These are phyloP conservation scores for Fusarium sp. DNA, from an alignment of 2,329 filamentous ascomycete genomes.

Conservation along the genomic window DNA sequence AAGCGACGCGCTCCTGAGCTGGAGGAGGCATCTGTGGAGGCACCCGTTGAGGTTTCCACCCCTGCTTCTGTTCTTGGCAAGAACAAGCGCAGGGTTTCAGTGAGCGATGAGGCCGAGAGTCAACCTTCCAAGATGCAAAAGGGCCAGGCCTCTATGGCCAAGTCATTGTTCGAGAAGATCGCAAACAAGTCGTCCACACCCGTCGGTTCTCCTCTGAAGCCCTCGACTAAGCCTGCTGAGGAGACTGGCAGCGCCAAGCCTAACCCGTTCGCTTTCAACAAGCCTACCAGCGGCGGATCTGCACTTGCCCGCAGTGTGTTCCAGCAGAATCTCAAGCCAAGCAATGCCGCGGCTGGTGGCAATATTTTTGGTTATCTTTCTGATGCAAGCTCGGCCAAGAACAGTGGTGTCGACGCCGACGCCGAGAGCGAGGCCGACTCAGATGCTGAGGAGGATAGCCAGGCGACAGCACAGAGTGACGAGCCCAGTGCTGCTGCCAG, in stretches of 20 bases:
- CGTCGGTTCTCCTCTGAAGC: constrained; percentile 49
- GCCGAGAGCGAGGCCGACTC: constrained; percentile 60
- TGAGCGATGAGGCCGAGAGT: constrained; percentile 59
- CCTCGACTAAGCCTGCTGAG: constrained; percentile 45
- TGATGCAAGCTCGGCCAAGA: constrained; percentile 66
- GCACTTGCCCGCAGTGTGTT: constrained; percentile 58
- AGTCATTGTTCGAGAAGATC: constrained; percentile 68
- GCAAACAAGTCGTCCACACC: constrained; percentile 62
- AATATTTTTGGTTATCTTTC: constrained; percentile 74
- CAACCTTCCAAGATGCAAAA: constrained; percentile 65
- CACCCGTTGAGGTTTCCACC: constrained; percentile 46
- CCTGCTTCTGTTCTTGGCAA: constrained; percentile 53
- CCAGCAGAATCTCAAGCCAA: constrained; percentile 54
- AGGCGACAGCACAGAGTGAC: constrained; percentile 58
- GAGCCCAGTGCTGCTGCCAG: constrained; percentile 59
- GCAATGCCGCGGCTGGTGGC: constrained; percentile 41
- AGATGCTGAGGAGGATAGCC: constrained; percentile 56
- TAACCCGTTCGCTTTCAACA: constrained; percentile 50
- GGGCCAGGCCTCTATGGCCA: constrained; percentile 65
- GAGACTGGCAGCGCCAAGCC: constrained; percentile 47
- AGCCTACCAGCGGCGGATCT: constrained; percentile 50
- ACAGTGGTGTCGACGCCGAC: constrained; percentile 63
- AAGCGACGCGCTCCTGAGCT: constrained; percentile 63
- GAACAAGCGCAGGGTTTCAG: constrained; percentile 66
- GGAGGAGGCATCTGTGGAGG: constrained; percentile 53